Conservation (phyloP, 352 stramenopile genomes). For the Pythium utonaiense region DNA sequence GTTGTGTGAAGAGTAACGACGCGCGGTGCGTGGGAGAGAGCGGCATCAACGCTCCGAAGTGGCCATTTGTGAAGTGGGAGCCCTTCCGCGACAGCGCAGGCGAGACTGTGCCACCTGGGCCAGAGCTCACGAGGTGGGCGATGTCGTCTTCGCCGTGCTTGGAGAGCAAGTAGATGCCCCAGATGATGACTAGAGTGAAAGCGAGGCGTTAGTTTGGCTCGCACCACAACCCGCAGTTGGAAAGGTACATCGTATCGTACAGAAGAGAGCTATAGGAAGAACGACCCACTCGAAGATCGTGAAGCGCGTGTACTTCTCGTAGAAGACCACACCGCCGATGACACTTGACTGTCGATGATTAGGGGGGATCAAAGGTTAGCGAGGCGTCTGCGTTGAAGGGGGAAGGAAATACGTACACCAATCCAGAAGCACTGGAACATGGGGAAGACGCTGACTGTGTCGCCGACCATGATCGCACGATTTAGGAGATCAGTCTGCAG, state of each 20-base stretch:
- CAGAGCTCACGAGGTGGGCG: constrained; percentile 23
- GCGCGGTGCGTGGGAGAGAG: constrained; percentile 56
- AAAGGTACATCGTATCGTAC: constrained; percentile 34
- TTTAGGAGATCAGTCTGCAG: constrained; percentile 84
- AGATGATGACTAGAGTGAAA: constrained; percentile 64
- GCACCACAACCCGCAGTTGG: too few species aligned
- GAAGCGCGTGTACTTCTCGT: constrained; percentile 81
- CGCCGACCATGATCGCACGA: constrained; percentile 77
- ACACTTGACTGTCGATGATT: constrained; percentile 55
- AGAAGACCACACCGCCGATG: constrained; percentile 81
- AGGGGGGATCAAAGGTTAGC: too few species aligned
- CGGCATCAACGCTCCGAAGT: constrained; percentile 81
- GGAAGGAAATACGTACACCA: constrained; percentile 39
- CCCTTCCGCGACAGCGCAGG: constrained; percentile 31
- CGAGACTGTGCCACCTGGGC: constrained; percentile 20
- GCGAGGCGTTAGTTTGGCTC: not conserved
- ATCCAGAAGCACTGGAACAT: constrained; percentile 91
- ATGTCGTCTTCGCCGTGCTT: constrained; percentile 67
- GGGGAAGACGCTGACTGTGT: constrained; percentile 83
- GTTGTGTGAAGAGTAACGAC: constrained; percentile 32
- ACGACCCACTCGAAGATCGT: constrained; percentile 79
- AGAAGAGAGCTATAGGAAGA: constrained; percentile 65
- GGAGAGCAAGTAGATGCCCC: constrained; percentile 78
- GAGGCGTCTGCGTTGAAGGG: not conserved
- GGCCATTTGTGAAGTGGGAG: constrained; percentile 53